Evolutionary conservation across 1,284 basidiomycete genomes (phyloP).

Genomic region (Boletus semigastroideus): DNA sequence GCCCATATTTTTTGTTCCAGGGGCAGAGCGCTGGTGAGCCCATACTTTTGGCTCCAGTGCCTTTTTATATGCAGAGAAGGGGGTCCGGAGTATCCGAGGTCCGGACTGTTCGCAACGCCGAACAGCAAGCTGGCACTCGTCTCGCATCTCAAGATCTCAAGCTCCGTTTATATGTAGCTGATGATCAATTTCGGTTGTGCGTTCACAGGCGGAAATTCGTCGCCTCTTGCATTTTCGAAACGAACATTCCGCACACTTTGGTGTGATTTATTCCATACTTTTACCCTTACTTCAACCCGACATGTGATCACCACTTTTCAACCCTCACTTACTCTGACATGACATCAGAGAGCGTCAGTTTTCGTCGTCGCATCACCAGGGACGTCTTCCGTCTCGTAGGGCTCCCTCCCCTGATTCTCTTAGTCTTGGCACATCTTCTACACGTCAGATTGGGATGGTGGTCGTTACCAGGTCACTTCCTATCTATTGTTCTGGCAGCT

Average conservation of each 20-base stretch:
- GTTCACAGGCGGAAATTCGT: constrained; percentile 20
- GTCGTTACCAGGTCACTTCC: constrained; percentile 38
- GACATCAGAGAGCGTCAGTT: constrained; percentile 13
- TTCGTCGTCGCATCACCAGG: constrained; percentile 28
- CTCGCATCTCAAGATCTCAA: constrained; percentile 6
- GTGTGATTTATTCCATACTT: constrained; percentile 10
- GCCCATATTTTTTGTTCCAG: background rate
- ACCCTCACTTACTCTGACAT: constrained; percentile 9
- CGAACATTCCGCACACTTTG: constrained; percentile 10
- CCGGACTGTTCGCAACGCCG: constrained; percentile 16
- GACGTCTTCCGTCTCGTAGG: constrained; percentile 20
- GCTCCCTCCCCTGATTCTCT: constrained; percentile 22
- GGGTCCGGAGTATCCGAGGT: constrained; percentile 13
- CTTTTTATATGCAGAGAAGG: too few relatives aligned
- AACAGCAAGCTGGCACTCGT: background rate
- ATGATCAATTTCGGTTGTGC: constrained; percentile 6
- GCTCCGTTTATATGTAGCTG: constrained; percentile 9
- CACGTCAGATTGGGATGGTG: constrained; percentile 23
- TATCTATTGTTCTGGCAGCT: constrained; percentile 43
- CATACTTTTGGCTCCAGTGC: background rate
- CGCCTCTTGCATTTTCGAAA: constrained; percentile 7
- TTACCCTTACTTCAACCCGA: constrained; percentile 10
- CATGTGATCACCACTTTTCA: constrained; percentile 9
- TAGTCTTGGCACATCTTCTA: constrained; percentile 2
- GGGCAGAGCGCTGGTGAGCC: background rate